A percentile compares a stretch with the other conserved stretches of the same genome.
These are phyloP conservation scores for Ceratocystis eucalypticola DNA, from an alignment of 2,329 filamentous ascomycete genomes.

Conservation along the genomic window DNA sequence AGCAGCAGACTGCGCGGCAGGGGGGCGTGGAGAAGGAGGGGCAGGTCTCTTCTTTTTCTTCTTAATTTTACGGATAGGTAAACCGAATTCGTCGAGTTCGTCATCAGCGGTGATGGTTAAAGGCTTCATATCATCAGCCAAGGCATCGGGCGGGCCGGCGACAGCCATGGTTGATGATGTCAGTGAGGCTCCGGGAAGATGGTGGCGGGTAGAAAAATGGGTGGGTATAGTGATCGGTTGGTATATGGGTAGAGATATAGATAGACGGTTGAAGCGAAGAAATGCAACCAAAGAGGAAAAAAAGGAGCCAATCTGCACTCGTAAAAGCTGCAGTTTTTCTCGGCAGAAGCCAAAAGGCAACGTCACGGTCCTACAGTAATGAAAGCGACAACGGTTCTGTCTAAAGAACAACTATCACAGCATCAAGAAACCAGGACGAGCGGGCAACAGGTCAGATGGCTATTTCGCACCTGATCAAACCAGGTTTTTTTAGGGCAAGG, in stretches of 20 bases:
- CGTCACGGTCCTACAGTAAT: background rate
- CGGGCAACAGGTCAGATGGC: background rate
- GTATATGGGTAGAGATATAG: background rate
- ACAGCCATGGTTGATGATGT: background rate
- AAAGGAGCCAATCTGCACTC: background rate
- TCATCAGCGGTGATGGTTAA: constrained; percentile 18
- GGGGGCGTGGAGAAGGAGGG: constrained; percentile 18
- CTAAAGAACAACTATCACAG: constrained; percentile 7
- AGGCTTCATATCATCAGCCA: constrained; percentile 19
- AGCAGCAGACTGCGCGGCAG: background rate
- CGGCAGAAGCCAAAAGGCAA: background rate
- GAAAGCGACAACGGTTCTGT: background rate
- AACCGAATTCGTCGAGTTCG: constrained; percentile 57
- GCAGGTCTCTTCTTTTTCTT: constrained; percentile 21
- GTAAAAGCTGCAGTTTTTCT: background rate
- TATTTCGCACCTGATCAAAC: background rate
- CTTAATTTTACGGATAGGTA: constrained; percentile 38
- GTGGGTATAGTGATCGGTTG: background rate
- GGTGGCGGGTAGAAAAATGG: background rate
- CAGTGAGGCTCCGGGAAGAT: background rate
- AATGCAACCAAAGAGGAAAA: background rate
- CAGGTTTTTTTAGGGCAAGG: background rate
- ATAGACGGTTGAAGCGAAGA: background rate
- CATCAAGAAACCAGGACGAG: background rate
- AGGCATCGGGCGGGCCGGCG: background rate